phyloP scores from a whole-genome alignment of 495 filamentous ascomycete species.

The Choiromyces venosus region DNA sequence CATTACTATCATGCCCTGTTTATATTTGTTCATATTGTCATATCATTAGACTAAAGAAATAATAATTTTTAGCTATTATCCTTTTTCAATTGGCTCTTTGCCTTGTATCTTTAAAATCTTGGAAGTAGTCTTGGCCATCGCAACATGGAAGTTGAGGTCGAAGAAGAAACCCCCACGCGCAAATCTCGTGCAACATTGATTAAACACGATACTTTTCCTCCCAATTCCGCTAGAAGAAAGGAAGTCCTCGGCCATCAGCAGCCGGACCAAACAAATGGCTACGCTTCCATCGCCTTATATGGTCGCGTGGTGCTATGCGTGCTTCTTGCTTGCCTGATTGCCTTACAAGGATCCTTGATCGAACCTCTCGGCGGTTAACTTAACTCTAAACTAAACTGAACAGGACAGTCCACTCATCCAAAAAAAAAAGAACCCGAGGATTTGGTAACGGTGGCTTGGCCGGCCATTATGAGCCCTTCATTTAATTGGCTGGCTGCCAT shows the following conservation, averaged over 20 bases:
- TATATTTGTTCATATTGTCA: not conserved
- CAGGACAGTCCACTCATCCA: not conserved
- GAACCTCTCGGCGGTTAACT: not conserved
- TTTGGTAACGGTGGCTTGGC: not conserved
- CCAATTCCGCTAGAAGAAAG: not conserved
- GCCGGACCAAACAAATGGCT: not conserved
- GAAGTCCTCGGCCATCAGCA: not conserved
- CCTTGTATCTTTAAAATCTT: not conserved
- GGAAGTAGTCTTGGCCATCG: not conserved
- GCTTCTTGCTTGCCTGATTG: too few relatives aligned
- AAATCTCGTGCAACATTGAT: not conserved
- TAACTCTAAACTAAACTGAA: not conserved
- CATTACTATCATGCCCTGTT: not conserved
- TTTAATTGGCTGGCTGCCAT: not conserved
- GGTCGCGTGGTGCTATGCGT: too few relatives aligned
- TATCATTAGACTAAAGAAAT: not conserved
- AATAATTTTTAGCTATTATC: not conserved
- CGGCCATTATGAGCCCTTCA: not conserved
- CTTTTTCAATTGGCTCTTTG: not conserved
- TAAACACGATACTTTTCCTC: not conserved
- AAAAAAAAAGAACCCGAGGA: not conserved
- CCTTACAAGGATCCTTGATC: not conserved
- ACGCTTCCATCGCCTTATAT: too few relatives aligned
- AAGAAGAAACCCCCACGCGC: not conserved
- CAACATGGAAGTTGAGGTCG: not conserved